Evolutionary conservation across 495 filamentous ascomycete species (phyloP), one percentile per base, ranked within the genome.

Genomic region (Tetracladium marchalianum): DNA sequence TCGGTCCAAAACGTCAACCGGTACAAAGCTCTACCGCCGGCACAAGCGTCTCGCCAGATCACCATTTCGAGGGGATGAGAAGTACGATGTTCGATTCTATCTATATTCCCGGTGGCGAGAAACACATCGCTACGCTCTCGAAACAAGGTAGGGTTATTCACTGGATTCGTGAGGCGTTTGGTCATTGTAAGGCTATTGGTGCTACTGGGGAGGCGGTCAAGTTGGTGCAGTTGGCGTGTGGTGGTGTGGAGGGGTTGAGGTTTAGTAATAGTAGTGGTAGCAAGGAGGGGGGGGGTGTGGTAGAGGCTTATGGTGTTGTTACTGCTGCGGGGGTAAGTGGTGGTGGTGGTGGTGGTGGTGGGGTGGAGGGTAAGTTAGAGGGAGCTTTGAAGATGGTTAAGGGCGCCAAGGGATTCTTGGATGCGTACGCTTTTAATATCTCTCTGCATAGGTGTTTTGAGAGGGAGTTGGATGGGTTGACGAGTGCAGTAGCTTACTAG

Each of bases 71-170:
- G 42, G 87, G 83, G 4, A 78, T 83, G 78, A 81, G 87, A 33
- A 86, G 80, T 4, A 94, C 87, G 4, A 76, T 94, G 66, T 90
- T 94, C 52, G 90, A 95, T 57, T 80, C 87, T 1, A 59, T 87
- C 24, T 90, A 88, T 57, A 69, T 94, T 15, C 85, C 86, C 13
- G 85, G 86, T 13, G 87, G 87, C 0, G 22, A 3, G 22, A 68
- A 71, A 0, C 69, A 87, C 44, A 71, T 84, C 11, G 49, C 71
- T 15, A 70, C 71, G 1, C 71, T 94, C 5, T 62, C 72, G 32
- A 79, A 80, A 65, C 86, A 77, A 45, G 88, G 89, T 5, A 76
- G 87, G 16, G 85, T 84, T 1, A 66, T 87, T 43, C 83, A 90
- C 66, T 94, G 84, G 84, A 67, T 94, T 17, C 75, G 86, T 46